A percentile compares a stretch with the other conserved stretches of the same genome.
phyloP scores from a whole-genome alignment of 768 basidiomycete species.

The Macrolepiota albuminosa region DNA sequence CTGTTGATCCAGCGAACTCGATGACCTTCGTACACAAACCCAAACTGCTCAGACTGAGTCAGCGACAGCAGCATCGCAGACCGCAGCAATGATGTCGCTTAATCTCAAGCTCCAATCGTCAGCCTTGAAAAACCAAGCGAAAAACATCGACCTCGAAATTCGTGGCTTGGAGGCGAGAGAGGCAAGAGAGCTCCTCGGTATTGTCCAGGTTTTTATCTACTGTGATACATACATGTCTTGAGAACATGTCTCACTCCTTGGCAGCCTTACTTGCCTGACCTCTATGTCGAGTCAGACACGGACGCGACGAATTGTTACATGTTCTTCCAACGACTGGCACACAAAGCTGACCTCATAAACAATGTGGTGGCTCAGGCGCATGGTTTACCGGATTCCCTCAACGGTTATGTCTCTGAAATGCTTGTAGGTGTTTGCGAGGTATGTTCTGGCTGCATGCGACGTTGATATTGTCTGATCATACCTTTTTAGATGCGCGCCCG shows the following conservation, averaged over 20 bases:
- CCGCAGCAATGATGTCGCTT: conserved; percentile 89
- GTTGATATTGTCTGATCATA: not conserved
- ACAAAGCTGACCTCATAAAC: conserved; percentile 86
- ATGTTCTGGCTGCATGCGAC: conserved; percentile 12
- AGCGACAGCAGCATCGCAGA: conserved; percentile 78
- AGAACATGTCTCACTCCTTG: conserved; percentile 1
- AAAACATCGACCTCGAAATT: conserved; percentile 85
- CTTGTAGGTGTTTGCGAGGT: conserved; percentile 96
- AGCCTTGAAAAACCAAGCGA: conserved; percentile 86
- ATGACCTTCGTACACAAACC: conserved; percentile 76
- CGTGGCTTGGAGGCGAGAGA: conserved; percentile 82
- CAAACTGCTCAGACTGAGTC: conserved; percentile 82
- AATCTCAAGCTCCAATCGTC: conserved; percentile 93
- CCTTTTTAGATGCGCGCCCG: conserved; percentile 70
- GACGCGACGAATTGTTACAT: conserved; percentile 88
- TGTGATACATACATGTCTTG: not conserved
- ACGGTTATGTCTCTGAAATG: conserved; percentile 73
- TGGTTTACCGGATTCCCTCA: conserved; percentile 80
- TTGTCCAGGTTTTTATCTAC: conserved; percentile 61
- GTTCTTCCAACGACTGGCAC: conserved; percentile 86
- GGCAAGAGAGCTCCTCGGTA: conserved; percentile 70
- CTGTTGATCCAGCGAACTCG: conserved; percentile 65
- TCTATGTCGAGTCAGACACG: conserved; percentile 85
- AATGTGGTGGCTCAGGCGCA: conserved; percentile 78
- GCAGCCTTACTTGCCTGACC: conserved; percentile 88